Evolutionary conservation across 352 stramenopile genomes (phyloP), one percentile per base, ranked within the genome.

Genomic region (Phytophthora foliorum): DNA sequence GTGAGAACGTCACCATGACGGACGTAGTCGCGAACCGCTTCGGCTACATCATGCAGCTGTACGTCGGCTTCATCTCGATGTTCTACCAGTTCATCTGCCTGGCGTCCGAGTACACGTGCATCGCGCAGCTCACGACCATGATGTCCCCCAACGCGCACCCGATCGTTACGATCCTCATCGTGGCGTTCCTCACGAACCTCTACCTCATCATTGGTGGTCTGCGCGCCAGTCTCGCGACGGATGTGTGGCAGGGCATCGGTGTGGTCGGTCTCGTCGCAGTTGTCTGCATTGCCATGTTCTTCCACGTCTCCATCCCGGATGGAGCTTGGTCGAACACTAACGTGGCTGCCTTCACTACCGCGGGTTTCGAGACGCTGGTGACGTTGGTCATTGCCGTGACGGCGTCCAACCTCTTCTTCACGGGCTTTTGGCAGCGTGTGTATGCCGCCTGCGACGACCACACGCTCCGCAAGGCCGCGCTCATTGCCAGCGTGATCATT

Each of bases 1-100:
- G 84, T 16, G 78, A 88, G 8, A 83, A 83, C 56, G 74, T 90
- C 42, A 92, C 81, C 49, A 73, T 92, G 64, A 88, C 75, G 22
- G 81, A 92, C 68, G 86, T 84, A 50, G 72, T 89, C 46, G 67
- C 73, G 11, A 69, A 86, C 58, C 80, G 84, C 44, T 92, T 85
- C 51, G 81, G 81, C 45, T 74, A 78, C 46, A 57, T 72, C 32
- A 89, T 88, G 80, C 80, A 89, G 54, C 63, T 80, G 22, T 89
- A 89, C 71, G 68, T 88, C 32, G 70, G 68, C 13, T 63, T 86
- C 59, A 80, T 90, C 44, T 74, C 84, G 11, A 56, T 89, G 25
- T 89, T 90, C 58, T 90, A 89, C 77, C 84, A 92, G 73, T 89
- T 92, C 67, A 88, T 92, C 70, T 92, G 81, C 36, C 65, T 92